A percentile compares a stretch with the other conserved stretches of the same genome.
Evolutionary conservation across 2,329 filamentous ascomycete species (phyloP).

Genomic region (Cercospora sesami): DNA sequence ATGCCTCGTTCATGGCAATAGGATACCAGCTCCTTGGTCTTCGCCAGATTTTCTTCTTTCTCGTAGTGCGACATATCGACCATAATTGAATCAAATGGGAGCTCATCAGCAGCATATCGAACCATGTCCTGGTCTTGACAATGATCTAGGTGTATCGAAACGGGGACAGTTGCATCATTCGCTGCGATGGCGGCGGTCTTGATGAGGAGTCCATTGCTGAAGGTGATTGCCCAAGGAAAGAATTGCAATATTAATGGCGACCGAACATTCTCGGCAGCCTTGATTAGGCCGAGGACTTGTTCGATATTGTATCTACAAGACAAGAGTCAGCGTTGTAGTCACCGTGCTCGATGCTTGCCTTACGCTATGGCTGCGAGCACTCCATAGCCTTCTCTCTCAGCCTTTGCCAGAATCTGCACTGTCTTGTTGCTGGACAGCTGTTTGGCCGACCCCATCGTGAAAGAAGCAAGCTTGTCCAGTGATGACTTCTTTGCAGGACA

Average conservation of each 20-base stretch:
- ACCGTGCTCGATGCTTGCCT: neutral
- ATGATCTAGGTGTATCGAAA: constrained; percentile 38
- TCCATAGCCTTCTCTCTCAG: constrained; percentile 29
- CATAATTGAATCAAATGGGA: constrained; percentile 39
- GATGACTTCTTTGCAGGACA: neutral
- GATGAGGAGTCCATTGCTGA: constrained; percentile 32
- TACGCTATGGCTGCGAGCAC: constrained; percentile 29
- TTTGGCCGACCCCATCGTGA: neutral
- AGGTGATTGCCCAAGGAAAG: constrained; percentile 36
- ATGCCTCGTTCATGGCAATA: constrained; percentile 37
- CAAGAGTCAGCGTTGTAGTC: neutral
- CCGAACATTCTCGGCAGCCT: constrained; percentile 35
- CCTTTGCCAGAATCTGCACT: constrained; percentile 26
- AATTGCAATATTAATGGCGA: constrained; percentile 35
- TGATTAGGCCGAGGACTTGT: constrained; percentile 32
- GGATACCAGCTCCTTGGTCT: constrained; percentile 33
- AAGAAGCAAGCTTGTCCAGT: neutral
- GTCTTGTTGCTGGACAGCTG: constrained; percentile 18
- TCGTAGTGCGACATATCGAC: constrained; percentile 41
- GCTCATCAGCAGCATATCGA: constrained; percentile 27
- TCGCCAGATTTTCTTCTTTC: constrained; percentile 36
- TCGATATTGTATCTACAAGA: constrained; percentile 31
- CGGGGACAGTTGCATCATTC: constrained; percentile 30
- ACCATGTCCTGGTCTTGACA: constrained; percentile 30
- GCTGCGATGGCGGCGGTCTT: constrained; percentile 32